These are phyloP conservation scores for Trichoderma sp. DNA, from an alignment of 2,329 filamentous ascomycete species.

Conservation along the genomic window DNA sequence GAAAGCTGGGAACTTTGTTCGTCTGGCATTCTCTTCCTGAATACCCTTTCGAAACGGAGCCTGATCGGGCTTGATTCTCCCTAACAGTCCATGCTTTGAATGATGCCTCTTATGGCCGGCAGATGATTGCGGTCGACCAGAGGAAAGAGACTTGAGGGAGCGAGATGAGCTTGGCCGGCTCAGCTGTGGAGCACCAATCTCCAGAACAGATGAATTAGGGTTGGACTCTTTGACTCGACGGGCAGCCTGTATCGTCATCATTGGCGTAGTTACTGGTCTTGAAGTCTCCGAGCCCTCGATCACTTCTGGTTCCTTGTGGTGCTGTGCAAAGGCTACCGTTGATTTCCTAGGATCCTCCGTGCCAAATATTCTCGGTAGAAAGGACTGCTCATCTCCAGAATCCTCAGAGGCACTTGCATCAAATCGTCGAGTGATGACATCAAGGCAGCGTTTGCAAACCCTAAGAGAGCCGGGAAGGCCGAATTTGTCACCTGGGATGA, in stretches of 20 bases:
- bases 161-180: constrained; percentile 92
- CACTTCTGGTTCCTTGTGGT: constrained; percentile 43
- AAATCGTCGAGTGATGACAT: constrained; percentile 85
- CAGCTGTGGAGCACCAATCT: constrained; percentile 82
- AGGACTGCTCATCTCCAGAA: constrained; percentile 75
- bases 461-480: constrained; percentile 81
- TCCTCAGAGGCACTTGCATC: constrained; percentile 87
- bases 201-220: constrained; percentile 82
- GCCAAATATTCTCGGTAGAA: constrained; percentile 65
- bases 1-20: constrained; percentile 76
- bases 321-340: constrained; percentile 33
- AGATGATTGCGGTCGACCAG: constrained; percentile 71
- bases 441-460: constrained; percentile 90
- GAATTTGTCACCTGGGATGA: constrained; percentile 86
- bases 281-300: constrained; percentile 48
- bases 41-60: constrained; percentile 81
- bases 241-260: constrained; percentile 71
- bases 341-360: constrained; percentile 51
- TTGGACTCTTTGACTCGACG: constrained; percentile 73
- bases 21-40: constrained; percentile 65
- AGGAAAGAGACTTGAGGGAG: constrained; percentile 74
- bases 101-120: constrained; percentile 78
- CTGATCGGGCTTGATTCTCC: constrained; percentile 74
- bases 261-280: constrained; percentile 62
- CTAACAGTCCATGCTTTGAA: constrained; percentile 82